Conservation (phyloP, 2,329 filamentous ascomycete genomes). For the Curvularia hawaiiensis region DNA sequence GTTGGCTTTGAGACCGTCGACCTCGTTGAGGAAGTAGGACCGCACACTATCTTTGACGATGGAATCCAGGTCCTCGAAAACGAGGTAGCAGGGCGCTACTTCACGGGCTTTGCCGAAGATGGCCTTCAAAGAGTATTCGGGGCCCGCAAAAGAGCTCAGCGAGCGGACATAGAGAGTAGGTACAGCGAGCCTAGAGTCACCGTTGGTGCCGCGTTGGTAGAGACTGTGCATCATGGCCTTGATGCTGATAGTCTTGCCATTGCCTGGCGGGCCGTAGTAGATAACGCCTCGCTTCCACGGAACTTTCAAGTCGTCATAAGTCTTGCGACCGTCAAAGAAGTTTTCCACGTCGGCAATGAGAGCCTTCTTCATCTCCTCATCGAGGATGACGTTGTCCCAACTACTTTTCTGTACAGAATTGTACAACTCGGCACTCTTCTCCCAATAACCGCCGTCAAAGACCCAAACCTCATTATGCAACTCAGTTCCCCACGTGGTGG, state of each 20-base stretch:
- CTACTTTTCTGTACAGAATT: slow-evolving; percentile 51
- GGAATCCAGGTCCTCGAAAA: slow-evolving; percentile 74
- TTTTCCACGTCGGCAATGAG: slow-evolving; percentile 67
- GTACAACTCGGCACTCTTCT: slow-evolving; percentile 66
- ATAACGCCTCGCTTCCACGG: slow-evolving; percentile 76
- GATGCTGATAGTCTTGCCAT: slow-evolving; percentile 72
- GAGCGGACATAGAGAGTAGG: slow-evolving; percentile 63
- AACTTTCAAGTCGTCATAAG: slow-evolving; percentile 65
- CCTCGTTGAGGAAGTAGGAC: slow-evolving; percentile 74
- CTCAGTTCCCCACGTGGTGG: slow-evolving; percentile 59
- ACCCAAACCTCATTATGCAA: slow-evolving; percentile 70
- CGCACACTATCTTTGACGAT: slow-evolving; percentile 65
- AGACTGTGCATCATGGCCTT: slow-evolving; percentile 72
- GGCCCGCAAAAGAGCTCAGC: slow-evolving; percentile 53
- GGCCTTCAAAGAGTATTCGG: slow-evolving; percentile 55
- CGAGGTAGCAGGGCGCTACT: slow-evolving; percentile 69
- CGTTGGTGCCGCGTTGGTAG: slow-evolving; percentile 53
- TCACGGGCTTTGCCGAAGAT: slow-evolving; percentile 60
- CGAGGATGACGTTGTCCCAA: slow-evolving; percentile 73
- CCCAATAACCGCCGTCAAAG: slow-evolving; percentile 67
- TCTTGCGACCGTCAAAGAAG: slow-evolving; percentile 66
- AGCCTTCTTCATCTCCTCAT: slow-evolving; percentile 66
- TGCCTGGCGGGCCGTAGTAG: slow-evolving; percentile 68
- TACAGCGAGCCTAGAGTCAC: slow-evolving; percentile 50
- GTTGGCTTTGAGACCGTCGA: slow-evolving; percentile 71